Evolutionary conservation across 352 stramenopile genomes (phyloP), one percentile per base, ranked within the genome.

Genomic region (Thalassiosira hispida): DNA sequence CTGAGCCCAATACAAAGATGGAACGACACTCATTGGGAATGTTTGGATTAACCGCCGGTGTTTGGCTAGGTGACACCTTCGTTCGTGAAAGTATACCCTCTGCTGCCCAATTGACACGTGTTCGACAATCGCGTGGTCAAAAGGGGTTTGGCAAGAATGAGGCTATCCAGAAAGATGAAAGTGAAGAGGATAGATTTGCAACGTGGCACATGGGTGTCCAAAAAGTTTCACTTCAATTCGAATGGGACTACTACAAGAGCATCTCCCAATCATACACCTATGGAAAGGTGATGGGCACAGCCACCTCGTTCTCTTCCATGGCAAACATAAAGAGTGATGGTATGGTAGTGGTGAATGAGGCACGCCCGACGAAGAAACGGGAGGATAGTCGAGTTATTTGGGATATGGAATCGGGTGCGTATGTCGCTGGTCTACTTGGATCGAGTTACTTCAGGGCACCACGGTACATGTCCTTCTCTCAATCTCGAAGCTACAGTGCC

Each of bases 21-120:
- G 46, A 80, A 51, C 52, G 49, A 55, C 73, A 88, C 70, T 9
- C 64, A 11, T 77, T 87, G 8, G 81, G 51, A 44, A 73, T 93
- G 42, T 78, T 90, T 18, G 85, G 86, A 53, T 38, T 91, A 23
- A 84, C 69, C 16, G 84, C 71, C 29, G 88, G 88, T 18, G 70
- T 87, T 70, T 93, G 82, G 73, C 51, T 92, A 0, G 88, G 88
- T 11, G 88, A 93, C 77, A 74, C 73, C 1, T 83, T 92, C 2
- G 71, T 93, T 68, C 75, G 88, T 49, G 82, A 93, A 27, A 53
- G 2, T 23, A 78, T 80, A 6, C 51, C 77, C 23, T 44, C 14
- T 63, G 79, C 46, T 40, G 33, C 40, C 20, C 52, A 55, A 69
- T 29, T 44, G 46, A 31, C 9, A 40, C 25, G 23, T 23, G 51